Conservation (phyloP, 2,329 filamentous ascomycete genomes). For the Nothopassalora personata region DNA sequence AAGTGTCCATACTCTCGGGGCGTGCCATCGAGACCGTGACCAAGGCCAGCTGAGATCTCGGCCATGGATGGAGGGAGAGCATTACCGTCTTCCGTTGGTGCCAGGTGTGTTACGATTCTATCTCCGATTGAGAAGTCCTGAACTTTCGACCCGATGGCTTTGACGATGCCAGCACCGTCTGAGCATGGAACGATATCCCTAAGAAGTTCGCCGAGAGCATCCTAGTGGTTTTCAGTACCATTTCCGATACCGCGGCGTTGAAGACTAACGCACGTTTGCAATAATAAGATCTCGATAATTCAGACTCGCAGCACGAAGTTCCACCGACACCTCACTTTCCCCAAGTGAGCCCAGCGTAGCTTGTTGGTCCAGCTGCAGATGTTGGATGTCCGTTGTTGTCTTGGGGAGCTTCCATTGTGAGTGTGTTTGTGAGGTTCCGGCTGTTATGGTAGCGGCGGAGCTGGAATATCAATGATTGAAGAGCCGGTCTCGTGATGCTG, state of each 20-base stretch:
- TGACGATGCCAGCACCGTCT: constrained; percentile 39
- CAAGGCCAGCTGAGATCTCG: constrained; percentile 11
- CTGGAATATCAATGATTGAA: not conserved
- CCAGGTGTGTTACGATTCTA: constrained; percentile 39
- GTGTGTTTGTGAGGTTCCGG: not conserved
- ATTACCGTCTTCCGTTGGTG: constrained; percentile 2
- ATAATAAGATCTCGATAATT: constrained; percentile 43
- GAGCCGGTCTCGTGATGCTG: not conserved
- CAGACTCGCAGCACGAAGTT: constrained; percentile 37
- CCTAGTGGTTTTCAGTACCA: constrained; percentile 4
- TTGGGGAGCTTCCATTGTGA: constrained; percentile 3
- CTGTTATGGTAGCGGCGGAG: not conserved
- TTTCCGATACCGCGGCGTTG: not conserved
- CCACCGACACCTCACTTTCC: constrained; percentile 17
- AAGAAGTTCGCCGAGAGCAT: not conserved
- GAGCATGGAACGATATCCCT: constrained; percentile 13
- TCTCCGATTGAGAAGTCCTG: constrained; percentile 54
- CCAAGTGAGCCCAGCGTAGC: constrained; percentile 14
- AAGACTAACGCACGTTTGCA: constrained; percentile 28
- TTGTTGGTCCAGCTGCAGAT: constrained; percentile 14
- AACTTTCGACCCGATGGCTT: constrained; percentile 51
- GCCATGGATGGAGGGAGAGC: constrained; percentile 8
- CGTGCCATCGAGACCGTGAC: constrained; percentile 49
- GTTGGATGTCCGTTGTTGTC: constrained; percentile 11
- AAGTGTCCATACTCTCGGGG: constrained; percentile 61